Evolutionary conservation across 2,329 filamentous ascomycete genomes (phyloP).

Genomic region (Grosmannia serpens): DNA sequence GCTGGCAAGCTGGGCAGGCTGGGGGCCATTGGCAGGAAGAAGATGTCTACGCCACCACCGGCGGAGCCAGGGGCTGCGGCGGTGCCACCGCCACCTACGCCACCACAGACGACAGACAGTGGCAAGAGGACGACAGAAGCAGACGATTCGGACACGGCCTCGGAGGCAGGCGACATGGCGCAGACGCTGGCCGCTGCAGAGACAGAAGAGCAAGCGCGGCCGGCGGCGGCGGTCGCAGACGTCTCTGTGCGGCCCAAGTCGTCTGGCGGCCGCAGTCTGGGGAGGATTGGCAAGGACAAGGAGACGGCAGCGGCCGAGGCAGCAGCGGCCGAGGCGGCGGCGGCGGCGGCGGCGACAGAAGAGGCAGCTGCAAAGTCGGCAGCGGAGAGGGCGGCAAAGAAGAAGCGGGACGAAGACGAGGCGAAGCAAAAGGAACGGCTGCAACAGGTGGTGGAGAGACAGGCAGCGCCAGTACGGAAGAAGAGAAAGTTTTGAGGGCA

Average conservation of each 20-base stretch:
- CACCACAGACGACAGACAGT: constrained; percentile 6
- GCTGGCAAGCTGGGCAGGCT: constrained; percentile 6
- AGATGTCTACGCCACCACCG: constrained; percentile 29
- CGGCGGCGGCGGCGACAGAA: constrained; percentile 29
- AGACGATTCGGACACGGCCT: constrained; percentile 28
- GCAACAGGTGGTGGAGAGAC: constrained; percentile 36
- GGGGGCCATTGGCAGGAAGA: constrained; percentile 23
- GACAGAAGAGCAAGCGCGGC: background rate
- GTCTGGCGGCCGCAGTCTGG: constrained; percentile 15
- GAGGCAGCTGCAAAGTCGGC: constrained; percentile 15
- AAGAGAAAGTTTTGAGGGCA: constrained; percentile 38
- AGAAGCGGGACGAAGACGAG: background rate
- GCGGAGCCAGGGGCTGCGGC: no score
- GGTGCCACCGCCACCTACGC: constrained; percentile 29
- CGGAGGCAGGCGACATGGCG: constrained; percentile 25
- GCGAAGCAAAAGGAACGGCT: constrained; percentile 27
- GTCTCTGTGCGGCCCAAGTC: background rate
- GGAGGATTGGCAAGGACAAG: constrained; percentile 30
- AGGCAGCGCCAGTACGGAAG: constrained; percentile 40
- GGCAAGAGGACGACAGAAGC: background rate
- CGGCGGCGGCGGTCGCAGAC: background rate
- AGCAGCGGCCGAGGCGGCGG: constrained; percentile 16
- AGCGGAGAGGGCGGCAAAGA: no score
- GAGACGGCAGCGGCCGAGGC: background rate
- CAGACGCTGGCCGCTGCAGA: constrained; percentile 13